A percentile compares a stretch with the other conserved stretches of the same genome.
These are phyloP conservation scores for Amanita rubescens DNA, from an alignment of 768 basidiomycete genomes.

Conservation along the genomic window DNA sequence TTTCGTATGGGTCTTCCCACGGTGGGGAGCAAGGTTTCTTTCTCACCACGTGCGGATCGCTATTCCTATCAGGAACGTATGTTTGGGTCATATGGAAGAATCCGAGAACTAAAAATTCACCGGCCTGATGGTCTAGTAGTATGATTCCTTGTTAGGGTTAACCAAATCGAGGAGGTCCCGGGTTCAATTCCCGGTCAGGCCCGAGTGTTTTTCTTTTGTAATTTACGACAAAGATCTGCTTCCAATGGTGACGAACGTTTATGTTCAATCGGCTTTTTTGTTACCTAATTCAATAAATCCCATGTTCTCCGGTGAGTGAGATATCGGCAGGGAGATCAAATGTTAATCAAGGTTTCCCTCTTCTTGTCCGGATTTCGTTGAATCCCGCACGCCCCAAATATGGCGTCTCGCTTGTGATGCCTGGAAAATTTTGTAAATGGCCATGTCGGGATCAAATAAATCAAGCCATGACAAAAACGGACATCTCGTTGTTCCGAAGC, in stretches of 20 bases:
- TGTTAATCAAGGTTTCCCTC: slow-evolving; percentile 3
- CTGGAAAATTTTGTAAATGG: background rate
- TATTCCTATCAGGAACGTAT: background rate
- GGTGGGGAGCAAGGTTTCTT: background rate
- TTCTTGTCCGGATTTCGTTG: background rate
- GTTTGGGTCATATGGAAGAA: too few species aligned
- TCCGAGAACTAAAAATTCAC: background rate
- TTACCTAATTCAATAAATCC: background rate
- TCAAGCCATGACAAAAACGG: background rate
- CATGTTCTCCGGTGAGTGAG: background rate
- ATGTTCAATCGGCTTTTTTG: background rate
- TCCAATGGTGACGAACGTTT: background rate
- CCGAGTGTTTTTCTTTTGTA: slow-evolving; percentile 18
- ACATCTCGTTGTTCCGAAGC: slow-evolving; percentile 1
- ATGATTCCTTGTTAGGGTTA: slow-evolving; percentile 55
- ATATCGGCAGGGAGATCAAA: slow-evolving; percentile 1
- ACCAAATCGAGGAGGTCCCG: slow-evolving; percentile 68
- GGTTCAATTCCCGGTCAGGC: slow-evolving; percentile 85
- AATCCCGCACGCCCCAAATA: background rate
- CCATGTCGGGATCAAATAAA: background rate
- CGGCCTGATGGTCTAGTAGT: slow-evolving; percentile 52
- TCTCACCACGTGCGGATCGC: background rate
- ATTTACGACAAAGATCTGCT: background rate
- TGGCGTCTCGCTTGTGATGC: background rate
- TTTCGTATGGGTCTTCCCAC: background rate